Evolutionary conservation across 2,329 filamentous ascomycete genomes (phyloP).

Genomic region (Blastomyces gilchristii): DNA sequence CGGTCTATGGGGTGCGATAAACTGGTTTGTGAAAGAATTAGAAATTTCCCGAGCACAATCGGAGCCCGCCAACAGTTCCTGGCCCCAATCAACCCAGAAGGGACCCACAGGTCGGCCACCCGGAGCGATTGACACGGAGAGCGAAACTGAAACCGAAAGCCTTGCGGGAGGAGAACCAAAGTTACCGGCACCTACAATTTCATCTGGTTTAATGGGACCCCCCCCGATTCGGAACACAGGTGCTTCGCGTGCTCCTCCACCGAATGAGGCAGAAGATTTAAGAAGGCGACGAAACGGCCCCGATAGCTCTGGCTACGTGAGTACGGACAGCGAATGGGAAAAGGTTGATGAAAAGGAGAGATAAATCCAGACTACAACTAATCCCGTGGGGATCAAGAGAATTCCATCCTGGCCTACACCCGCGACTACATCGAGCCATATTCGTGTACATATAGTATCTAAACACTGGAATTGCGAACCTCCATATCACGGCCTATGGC

Average conservation of each 20-base stretch:
- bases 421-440: neutral
- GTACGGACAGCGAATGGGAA: slow-evolving; percentile 96
- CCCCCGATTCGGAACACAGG: slow-evolving; percentile 4
- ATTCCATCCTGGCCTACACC: neutral
- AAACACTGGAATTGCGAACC: neutral
- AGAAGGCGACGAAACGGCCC: slow-evolving; percentile 38
- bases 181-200: slow-evolving; percentile 10
- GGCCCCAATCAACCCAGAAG: neutral
- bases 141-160: slow-evolving; percentile 37
- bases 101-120: slow-evolving; percentile 14
- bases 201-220: slow-evolving; percentile 10
- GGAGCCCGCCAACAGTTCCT: neutral
- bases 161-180: slow-evolving; percentile 18
- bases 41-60: slow-evolving; percentile 11
- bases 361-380: neutral
- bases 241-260: slow-evolving; percentile 7
- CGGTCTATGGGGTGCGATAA: slow-evolving; percentile 85
- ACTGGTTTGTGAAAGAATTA: slow-evolving; percentile 60
- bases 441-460: neutral
- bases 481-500: neutral
- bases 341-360: slow-evolving; percentile 68
- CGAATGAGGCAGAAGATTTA: slow-evolving; percentile 23
- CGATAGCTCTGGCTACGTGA: slow-evolving; percentile 47
- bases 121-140: slow-evolving; percentile 31
- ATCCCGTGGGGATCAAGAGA: neutral